Evolutionary conservation across 225 moss, liverwort and hornwort genomes (phyloP).

Genomic region (Sphagnum contortum): DNA sequence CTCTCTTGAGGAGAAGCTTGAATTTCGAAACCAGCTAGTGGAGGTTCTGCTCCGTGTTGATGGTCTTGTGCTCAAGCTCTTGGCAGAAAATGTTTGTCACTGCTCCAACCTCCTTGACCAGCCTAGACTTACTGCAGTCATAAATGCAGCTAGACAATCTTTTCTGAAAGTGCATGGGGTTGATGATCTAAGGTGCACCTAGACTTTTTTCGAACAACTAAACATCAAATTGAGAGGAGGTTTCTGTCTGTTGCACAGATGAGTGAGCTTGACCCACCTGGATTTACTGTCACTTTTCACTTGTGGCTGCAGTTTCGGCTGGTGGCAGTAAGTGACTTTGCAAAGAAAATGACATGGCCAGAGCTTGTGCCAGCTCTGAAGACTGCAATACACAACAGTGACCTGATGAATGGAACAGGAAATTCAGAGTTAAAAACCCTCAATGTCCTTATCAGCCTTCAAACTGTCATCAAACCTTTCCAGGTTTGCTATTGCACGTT

Average conservation of each 20-base stretch:
- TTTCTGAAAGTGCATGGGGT: no score
- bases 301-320: conserved; percentile 61
- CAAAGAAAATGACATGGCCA: conserved; percentile 57
- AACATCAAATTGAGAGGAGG: no score
- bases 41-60: conserved; percentile 77
- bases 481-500: conserved; percentile 28
- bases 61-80: conserved; percentile 69
- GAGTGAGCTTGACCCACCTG: no score
- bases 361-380: conserved; percentile 74
- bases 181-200: no score
- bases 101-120: no score
- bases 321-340: conserved; percentile 59
- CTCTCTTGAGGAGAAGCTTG: conserved; percentile 53
- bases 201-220: no score
- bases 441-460: conserved; percentile 66
- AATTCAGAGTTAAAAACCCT: conserved; percentile 50
- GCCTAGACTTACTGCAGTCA: no score
- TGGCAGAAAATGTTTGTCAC: conserved; percentile 76
- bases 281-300: neutral
- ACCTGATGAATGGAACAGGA: conserved; percentile 34
- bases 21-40: conserved; percentile 80
- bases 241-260: no score
- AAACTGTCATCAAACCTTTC: conserved; percentile 71
- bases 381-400: conserved; percentile 53
- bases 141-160: no score